These are phyloP conservation scores for Harringtonia lauricola DNA, from an alignment of 2,329 filamentous ascomycete genomes.

Conservation along the genomic window DNA sequence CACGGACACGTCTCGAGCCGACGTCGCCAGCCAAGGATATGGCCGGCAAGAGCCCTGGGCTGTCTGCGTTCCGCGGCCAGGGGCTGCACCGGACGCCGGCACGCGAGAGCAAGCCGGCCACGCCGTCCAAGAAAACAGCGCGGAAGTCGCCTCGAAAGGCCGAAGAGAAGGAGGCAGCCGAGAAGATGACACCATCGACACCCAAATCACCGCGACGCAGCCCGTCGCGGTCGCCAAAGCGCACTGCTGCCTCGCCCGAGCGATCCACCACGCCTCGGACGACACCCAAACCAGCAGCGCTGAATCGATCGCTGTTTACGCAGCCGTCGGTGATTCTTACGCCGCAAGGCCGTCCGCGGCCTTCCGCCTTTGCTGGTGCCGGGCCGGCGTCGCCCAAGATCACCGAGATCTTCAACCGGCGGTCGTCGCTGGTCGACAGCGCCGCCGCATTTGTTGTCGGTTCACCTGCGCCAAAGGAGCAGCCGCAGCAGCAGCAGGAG, in stretches of 20 bases:
- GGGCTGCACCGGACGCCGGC: constrained; percentile 37
- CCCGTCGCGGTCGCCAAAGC: constrained; percentile 9
- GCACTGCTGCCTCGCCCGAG: constrained; percentile 10
- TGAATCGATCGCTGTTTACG: constrained; percentile 36
- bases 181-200: background rate
- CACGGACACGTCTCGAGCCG: constrained; percentile 12
- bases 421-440: constrained; percentile 59
- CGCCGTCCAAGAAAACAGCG: background rate
- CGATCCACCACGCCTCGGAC: constrained; percentile 20
- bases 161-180: too few relatives aligned
- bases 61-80: constrained; percentile 40
- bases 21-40: background rate
- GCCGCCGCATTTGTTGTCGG: constrained; percentile 52
- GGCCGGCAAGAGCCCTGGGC: constrained; percentile 37
- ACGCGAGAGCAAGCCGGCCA: constrained; percentile 8
- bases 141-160: too few relatives aligned
- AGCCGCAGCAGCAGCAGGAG: constrained; percentile 38
- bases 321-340: constrained; percentile 56
- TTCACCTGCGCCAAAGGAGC: constrained; percentile 17
- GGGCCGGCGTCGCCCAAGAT: constrained; percentile 69
- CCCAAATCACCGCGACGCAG: background rate
- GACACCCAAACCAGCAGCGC: constrained; percentile 15
- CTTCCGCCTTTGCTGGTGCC: constrained; percentile 53
- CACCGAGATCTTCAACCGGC: constrained; percentile 57
- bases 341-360: constrained; percentile 49